phyloP scores from a whole-genome alignment of 352 stramenopile species.

The Pythium volutum region DNA sequence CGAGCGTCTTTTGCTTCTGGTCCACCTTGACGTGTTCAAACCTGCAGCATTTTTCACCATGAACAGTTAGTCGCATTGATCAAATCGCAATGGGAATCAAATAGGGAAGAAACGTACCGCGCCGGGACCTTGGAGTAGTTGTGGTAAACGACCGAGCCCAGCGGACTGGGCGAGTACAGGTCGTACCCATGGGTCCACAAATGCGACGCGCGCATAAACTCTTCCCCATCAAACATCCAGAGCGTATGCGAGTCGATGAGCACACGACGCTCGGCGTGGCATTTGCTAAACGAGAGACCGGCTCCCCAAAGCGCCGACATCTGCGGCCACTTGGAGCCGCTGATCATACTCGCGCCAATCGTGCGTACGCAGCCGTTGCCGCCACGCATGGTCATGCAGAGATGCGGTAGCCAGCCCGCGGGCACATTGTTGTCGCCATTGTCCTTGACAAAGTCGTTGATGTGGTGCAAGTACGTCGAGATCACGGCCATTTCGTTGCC shows the following conservation, averaged over 20 bases:
- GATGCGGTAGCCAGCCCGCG: slow-evolving; percentile 51
- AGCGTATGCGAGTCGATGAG: slow-evolving; percentile 76
- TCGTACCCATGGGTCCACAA: slow-evolving; percentile 43
- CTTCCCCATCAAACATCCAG: slow-evolving; percentile 45
- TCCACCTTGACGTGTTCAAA: slow-evolving; percentile 41
- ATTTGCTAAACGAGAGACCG: slow-evolving; percentile 83
- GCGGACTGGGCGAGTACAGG: slow-evolving; percentile 34
- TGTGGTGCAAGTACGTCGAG: slow-evolving; percentile 78
- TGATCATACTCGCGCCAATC: slow-evolving; percentile 80
- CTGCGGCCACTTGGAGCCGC: slow-evolving; percentile 65
- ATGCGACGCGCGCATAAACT: slow-evolving; percentile 36
- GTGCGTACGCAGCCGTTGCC: slow-evolving; percentile 68
- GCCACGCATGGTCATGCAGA: slow-evolving; percentile 73
- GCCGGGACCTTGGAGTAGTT: slow-evolving; percentile 43
- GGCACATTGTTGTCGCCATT: slow-evolving; percentile 71
- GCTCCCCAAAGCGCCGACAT: slow-evolving; percentile 74
- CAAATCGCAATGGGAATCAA: background rate
- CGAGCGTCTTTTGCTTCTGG: slow-evolving; percentile 24
- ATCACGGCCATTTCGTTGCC: slow-evolving; percentile 85
- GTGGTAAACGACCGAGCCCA: slow-evolving; percentile 42
- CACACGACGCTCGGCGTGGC: slow-evolving; percentile 75
- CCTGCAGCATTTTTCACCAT: slow-evolving; percentile 1
- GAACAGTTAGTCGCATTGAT: background rate
- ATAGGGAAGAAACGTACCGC: slow-evolving; percentile 14
- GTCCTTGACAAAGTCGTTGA: slow-evolving; percentile 76